Evolutionary conservation across 2,329 filamentous ascomycete species (phyloP), one percentile per base, ranked within the genome.

Genomic region (Fusarium brachygibbosum): DNA sequence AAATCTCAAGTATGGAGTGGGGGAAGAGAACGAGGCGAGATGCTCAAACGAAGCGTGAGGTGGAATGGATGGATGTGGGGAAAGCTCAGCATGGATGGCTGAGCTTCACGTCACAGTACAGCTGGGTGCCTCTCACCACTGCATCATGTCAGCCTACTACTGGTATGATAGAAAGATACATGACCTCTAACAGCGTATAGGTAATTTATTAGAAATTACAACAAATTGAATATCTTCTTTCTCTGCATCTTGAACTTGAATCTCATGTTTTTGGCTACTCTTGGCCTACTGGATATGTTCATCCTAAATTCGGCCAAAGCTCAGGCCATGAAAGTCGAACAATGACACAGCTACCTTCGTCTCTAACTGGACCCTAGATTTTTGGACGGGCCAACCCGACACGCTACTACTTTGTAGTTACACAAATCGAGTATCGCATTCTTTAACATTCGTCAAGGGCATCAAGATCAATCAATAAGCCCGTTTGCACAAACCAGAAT

Each of bases 1-100:
- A 50, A 34, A 55, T 68, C 48, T 62, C 51, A 58, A 51, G 55
- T 58, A 63, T 61, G 68, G 55, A 57, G 70, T 63, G 70, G 68
- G 42, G 71, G 66, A 69, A 70, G 57, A 25, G 58, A 61, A 59
- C 55, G 68, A 65, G 31, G 58, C 61, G 65, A 57, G 35, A 44
- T 48, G 40, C 53, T 66, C 55, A 57, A 64, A 29, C 45, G 16
- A 49, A 25, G n/a, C 12, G 10, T 51, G 48, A 51, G 48, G 48
- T 67, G 70, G 66, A 58, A 49, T 41, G 38, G 19, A 41, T 46
- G 59, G 25, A 48, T 53, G 58, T 70, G 66, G 57, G 51, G 52
- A 70, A 60, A 49, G 58, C 49, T 58, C 16, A 64, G 49, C 17
- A 38, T 28, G 21, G 10, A 56, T 48, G 48, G 48, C 48, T 53